Base-by-base conservation (phyloP, 371 early-diverging fungal genomes). In the Mortierella sp. region DNA sequence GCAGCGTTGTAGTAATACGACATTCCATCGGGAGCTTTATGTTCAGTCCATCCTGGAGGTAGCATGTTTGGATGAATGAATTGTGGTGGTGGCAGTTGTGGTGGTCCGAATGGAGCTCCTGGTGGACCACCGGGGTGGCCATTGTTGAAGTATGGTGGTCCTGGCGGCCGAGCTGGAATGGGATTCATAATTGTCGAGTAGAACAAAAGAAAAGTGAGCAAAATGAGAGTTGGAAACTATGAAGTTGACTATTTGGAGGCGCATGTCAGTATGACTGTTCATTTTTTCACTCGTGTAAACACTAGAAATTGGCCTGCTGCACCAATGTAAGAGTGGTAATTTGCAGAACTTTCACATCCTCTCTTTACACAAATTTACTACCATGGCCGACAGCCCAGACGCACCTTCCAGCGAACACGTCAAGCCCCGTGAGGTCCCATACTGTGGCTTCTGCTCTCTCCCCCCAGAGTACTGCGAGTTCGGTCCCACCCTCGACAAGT, bases 391-490 rank as follows among this genome's bases (percentile, higher is more conserved):
- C 51, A 78, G 79, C 35, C 79, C 79, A 54, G 79, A 78, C 64
- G 79, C 79, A 73, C 79, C 79, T 28, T 78, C 79, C n/a, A 78
- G 74, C 71, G 79, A 73, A 55, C 74, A 74, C 47, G 73, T 78
- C 66, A 70, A 79, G 72, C 72, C 80, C 51, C 80, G 80, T 47
- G 80, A 79, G 54, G 81, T 86, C 45, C 66, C 86, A n/a, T 87
- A 87, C 78, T 87, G 87, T 77, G 87, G 81, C 37, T 83, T 87
- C 51, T 87, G 87, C 86, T 79, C 75, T 12, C 70, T 87, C 40
- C 88, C 88, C 16, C 83, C 86, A 60, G 87, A 97, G 95, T 96
- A 94, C 86, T 97, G 97, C 88, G 95, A 94, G 87, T 96, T 92
- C 73, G 94, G 95, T n/a, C 90, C 93, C 47, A 91, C 93, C 8